Evolutionary conservation across 1,139 yeast species (phyloP).

Genomic region (Zhuliangozyma parablackwelliae): DNA sequence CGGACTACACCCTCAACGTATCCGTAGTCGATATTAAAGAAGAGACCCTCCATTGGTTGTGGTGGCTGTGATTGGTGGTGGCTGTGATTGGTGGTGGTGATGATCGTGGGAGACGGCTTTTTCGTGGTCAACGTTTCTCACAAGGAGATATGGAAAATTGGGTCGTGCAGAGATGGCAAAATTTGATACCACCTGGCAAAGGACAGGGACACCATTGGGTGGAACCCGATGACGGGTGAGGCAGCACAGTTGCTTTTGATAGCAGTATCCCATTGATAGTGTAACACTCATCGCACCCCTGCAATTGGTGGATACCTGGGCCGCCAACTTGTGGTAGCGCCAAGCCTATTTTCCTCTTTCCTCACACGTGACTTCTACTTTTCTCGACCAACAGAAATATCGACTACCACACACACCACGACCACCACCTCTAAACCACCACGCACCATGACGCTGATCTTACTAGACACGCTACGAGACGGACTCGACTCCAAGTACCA

Average conservation of each 20-base stretch:
- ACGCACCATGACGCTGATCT: slow-evolving; percentile 17
- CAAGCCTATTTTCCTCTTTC: background rate
- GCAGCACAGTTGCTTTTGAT: too few relatives aligned
- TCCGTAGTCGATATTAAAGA: slow-evolving; percentile 82
- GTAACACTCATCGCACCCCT: background rate
- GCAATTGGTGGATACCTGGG: background rate
- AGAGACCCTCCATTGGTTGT: slow-evolving; percentile 21
- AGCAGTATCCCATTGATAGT: background rate
- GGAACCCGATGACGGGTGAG: too few relatives aligned
- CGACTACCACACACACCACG: background rate
- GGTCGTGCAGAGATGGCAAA: too few relatives aligned
- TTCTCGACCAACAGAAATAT: background rate
- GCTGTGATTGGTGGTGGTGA: too few relatives aligned
- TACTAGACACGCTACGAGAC: slow-evolving; percentile 18
- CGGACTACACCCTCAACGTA: slow-evolving; percentile 92
- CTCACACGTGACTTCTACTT: background rate
- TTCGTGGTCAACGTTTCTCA: too few relatives aligned
- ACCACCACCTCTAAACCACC: background rate
- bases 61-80: background rate
- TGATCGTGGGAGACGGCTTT: too few relatives aligned
- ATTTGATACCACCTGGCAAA: background rate
- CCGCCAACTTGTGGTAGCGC: background rate
- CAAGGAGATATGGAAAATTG: too few relatives aligned
- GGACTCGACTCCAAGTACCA: slow-evolving; percentile 17
- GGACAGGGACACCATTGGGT: too few relatives aligned